Evolutionary conservation across 2,329 filamentous ascomycete species (phyloP).

Genomic region (Nothophaeocryptopus gaeumannii): DNA sequence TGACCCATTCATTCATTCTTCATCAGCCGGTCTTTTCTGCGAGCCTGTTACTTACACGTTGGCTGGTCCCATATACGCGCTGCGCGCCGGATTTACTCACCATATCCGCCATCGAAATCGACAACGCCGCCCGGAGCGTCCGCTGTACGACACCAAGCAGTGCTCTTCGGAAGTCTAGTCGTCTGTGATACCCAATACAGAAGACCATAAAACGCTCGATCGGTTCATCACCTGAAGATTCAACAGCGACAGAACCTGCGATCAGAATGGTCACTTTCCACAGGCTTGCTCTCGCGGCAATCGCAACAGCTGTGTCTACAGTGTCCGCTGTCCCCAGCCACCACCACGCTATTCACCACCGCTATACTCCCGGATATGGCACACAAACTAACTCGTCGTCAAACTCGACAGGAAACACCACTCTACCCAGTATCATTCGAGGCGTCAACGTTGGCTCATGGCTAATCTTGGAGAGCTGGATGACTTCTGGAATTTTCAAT

Average conservation of each 20-base stretch:
- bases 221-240: too few relatives aligned
- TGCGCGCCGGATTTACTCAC: too few relatives aligned
- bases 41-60: too few relatives aligned
- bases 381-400: neutral
- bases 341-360: neutral
- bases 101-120: too few relatives aligned
- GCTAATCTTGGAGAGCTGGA: slow-evolving; percentile 39
- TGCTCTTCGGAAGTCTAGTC: neutral
- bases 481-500: slow-evolving; percentile 37
- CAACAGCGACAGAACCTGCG: too few relatives aligned
- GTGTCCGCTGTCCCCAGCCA: neutral
- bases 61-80: too few relatives aligned
- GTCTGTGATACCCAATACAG: neutral
- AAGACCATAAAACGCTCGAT: neutral
- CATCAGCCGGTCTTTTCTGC: too few relatives aligned
- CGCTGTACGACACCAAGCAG: neutral
- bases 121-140: neutral
- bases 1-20: too few relatives aligned
- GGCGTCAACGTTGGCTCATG: slow-evolving; percentile 40
- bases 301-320: neutral
- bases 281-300: neutral
- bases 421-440: slow-evolving; percentile 21
- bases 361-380: neutral
- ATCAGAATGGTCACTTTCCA: neutral
- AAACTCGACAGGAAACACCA: neutral